A percentile compares a stretch with the other conserved stretches of the same genome.
phyloP scores from a whole-genome alignment of 495 filamentous ascomycete genomes.

The Penicilliopsis zonata region DNA sequence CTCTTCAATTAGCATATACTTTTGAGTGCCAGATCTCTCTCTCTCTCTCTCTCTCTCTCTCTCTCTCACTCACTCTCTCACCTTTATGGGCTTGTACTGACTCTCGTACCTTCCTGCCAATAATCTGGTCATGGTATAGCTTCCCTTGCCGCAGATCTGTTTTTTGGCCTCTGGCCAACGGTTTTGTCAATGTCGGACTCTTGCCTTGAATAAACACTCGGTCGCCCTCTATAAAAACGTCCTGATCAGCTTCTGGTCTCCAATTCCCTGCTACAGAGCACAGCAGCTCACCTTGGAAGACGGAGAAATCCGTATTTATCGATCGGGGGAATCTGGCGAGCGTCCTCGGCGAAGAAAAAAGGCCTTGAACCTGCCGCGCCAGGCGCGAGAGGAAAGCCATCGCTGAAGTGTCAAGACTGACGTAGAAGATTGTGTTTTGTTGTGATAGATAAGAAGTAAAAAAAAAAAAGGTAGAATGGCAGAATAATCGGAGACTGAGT shows the following conservation, averaged over 20 bases:
- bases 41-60: conserved; percentile 17
- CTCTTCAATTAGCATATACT: neutral
- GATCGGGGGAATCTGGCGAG: conserved; percentile 11
- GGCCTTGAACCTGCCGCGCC: conserved; percentile 24
- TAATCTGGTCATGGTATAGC: conserved; percentile 47
- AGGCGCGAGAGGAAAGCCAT: no score
- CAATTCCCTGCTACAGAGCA: no score
- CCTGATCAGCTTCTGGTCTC: neutral
- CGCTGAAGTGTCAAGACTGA: no score
- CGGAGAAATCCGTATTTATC: conserved; percentile 30
- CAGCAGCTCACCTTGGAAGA: conserved; percentile 23
- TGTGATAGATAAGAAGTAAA: no score
- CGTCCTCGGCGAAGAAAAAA: conserved; percentile 5
- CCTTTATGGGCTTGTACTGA: conserved; percentile 39
- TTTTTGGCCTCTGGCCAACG: conserved; percentile 31
- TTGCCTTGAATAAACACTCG: conserved; percentile 41
- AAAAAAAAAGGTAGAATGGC: no score
- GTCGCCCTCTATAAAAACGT: conserved; percentile 39
- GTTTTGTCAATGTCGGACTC: conserved; percentile 36
- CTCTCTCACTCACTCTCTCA: conserved; percentile 8
- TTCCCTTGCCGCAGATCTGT: conserved; percentile 36
- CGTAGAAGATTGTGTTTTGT: no score
- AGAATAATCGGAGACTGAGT: no score
- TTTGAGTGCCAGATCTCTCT: conserved; percentile 1
- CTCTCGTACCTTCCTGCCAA: conserved; percentile 48